Percentiles rank a stretch among this genome's conserved stretches.
Conservation (phyloP, 495 filamentous ascomycete genomes). For the Penicillium dipodomyicola region DNA sequence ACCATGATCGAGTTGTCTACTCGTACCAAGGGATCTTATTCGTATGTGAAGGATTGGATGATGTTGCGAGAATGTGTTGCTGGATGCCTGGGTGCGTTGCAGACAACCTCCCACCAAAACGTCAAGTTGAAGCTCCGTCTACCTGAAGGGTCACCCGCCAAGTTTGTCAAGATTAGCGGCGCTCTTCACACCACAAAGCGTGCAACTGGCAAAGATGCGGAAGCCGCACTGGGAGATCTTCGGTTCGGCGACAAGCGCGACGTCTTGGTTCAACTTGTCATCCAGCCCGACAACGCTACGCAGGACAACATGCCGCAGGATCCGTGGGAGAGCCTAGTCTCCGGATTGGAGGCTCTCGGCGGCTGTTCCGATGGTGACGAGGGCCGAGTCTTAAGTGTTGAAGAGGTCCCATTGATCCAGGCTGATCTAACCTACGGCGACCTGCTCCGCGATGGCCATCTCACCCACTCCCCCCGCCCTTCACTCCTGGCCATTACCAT, state of each 20-base stretch:
- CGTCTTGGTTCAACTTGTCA: constrained; percentile 91
- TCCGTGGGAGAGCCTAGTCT: constrained; percentile 95
- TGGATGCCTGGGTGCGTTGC: constrained; percentile 89
- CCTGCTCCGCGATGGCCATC: constrained; percentile 84
- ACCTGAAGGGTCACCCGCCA: constrained; percentile 94
- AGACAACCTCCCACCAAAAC: constrained; percentile 97
- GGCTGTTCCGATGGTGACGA: constrained; percentile 87
- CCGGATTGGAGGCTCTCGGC: constrained; percentile 91
- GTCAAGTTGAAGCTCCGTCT: constrained; percentile 93
- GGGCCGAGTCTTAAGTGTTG: constrained; percentile 76
- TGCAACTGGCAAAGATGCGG: constrained; percentile 93
- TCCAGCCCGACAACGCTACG: constrained; percentile 81
- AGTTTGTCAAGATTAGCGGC: constrained; percentile 97
- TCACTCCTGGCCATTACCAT: constrained; percentile 97
- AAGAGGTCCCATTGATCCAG: constrained; percentile 94
- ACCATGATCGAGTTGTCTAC: constrained; percentile 98
- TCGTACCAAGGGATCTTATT: constrained; percentile 93
- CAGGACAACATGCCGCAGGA: constrained; percentile 89
- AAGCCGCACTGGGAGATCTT: constrained; percentile 88
- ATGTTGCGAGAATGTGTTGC: constrained; percentile 97
- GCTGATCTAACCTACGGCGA: constrained; percentile 94
- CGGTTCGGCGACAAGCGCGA: constrained; percentile 97
- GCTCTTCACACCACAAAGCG: constrained; percentile 96
- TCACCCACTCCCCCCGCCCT: constrained; percentile 82
- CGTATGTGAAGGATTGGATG: constrained; percentile 99